Conservation (phyloP, 2,329 filamentous ascomycete genomes). For the Onygena corvina region DNA sequence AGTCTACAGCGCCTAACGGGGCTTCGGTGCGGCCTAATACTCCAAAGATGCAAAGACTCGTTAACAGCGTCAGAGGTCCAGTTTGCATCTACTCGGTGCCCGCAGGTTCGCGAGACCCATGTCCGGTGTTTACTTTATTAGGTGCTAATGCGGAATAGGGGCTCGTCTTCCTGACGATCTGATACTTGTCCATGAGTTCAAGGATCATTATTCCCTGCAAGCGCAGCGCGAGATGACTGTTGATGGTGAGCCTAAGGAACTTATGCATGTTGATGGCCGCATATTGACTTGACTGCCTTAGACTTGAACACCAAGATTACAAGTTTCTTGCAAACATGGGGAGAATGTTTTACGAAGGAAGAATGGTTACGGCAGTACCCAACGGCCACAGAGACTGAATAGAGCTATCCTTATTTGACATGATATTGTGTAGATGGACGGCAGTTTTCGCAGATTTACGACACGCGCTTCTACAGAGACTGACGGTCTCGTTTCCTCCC, state of each 20-base stretch:
- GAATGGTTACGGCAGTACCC: conserved; percentile 14
- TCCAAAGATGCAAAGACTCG: not conserved
- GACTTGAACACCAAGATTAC: conserved; percentile 19
- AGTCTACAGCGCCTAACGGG: conserved; percentile 9
- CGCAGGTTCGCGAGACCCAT: not conserved
- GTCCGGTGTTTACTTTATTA: no score
- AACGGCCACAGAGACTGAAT: conserved; percentile 9
- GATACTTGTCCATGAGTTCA: conserved; percentile 19
- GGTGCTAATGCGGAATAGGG: conserved; percentile 8
- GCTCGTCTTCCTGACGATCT: conserved; percentile 16
- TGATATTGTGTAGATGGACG: no score
- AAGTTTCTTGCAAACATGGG: conserved; percentile 11
- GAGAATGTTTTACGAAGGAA: conserved; percentile 12
- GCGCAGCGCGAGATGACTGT: conserved; percentile 16
- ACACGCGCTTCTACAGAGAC: no score
- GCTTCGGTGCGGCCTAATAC: conserved; percentile 16
- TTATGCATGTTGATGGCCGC: no score
- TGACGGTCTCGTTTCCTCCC: no score
- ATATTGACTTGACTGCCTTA: conserved; percentile 3
- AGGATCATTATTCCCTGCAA: conserved; percentile 19
- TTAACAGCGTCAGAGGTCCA: conserved; percentile 1
- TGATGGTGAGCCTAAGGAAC: conserved; percentile 10
- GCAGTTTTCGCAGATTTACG: no score
- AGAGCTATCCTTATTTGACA: no score
- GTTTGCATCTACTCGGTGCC: not conserved